Evolutionary conservation across 192 early-diverging fungal genomes (phyloP).

Genomic region (Gorgonomyces haynaldii): DNA sequence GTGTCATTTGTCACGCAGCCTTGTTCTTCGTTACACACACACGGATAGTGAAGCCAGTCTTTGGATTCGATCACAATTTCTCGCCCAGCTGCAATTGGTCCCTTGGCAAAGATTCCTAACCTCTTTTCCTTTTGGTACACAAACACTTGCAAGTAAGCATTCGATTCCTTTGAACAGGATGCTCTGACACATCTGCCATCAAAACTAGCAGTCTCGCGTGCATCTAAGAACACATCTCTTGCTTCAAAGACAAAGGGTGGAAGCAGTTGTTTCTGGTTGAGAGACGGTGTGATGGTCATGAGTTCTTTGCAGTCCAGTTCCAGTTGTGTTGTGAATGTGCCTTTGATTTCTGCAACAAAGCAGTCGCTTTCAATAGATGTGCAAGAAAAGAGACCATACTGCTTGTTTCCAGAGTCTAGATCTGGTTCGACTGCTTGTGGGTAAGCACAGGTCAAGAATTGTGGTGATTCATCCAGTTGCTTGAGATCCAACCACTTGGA

Average conservation of each 20-base stretch:
- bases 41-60: no score
- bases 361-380: slow-evolving; percentile 33
- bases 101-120: slow-evolving; percentile 20
- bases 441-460: slow-evolving; percentile 14
- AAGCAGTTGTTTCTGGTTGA: neutral
- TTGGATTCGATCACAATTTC: slow-evolving; percentile 29
- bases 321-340: slow-evolving; percentile 14
- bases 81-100: slow-evolving; percentile 9
- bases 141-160: slow-evolving; percentile 20
- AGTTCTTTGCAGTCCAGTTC: slow-evolving; percentile 5
- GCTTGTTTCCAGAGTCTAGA: neutral
- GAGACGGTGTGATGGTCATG: neutral
- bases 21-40: no score
- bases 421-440: neutral
- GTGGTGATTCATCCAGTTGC: slow-evolving; percentile 2
- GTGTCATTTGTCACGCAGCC: no score
- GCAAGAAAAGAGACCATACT: slow-evolving; percentile 55
- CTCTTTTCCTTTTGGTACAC: slow-evolving; percentile 11
- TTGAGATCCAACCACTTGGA: neutral
- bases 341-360: slow-evolving; percentile 70
- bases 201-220: slow-evolving; percentile 14
- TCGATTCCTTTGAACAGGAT: slow-evolving; percentile 17
- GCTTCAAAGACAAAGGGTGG: slow-evolving; percentile 24
- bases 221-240: slow-evolving; percentile 16
- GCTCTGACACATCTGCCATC: slow-evolving; percentile 25